Evolutionary conservation across 2,329 filamentous ascomycete genomes (phyloP), one percentile per base, ranked within the genome.

Genomic region (Ceratocystis lukuohia): DNA sequence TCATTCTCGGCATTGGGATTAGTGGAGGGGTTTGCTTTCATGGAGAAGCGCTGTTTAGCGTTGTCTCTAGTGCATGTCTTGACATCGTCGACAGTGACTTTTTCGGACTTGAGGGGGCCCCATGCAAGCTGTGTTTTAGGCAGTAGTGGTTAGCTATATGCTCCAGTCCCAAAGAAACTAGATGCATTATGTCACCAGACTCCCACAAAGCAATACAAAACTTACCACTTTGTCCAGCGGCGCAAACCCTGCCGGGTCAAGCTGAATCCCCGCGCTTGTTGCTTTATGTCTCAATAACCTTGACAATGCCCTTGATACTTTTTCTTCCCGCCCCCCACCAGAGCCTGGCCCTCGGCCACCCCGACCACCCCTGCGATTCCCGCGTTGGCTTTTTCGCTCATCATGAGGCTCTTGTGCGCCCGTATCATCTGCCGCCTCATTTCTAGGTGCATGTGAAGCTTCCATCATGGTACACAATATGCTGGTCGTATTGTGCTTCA

Each of bases 21-120:
- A 50, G 71, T 71, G 17, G 67, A 66, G 7, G 73, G 53, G 48
- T 66, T 68, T 15, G 57, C 37, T 65, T 91, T 86, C 72, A 97
- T 80, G 1, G 86, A 84, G 78, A 95, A 99, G 48, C 94, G 88
- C 75, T 96, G 88, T 78, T 99, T 99, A 72, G 93, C 89, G 73
- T 91, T 95, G 62, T 82, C 82, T 15, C 79, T 75, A 12, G 96
- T 91, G 17, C 87, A 81, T 8, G 80, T 74, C 65, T 83, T 79
- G 69, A 99, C 80, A 70, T 96, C 93, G 1, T 80, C 77, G 67
- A 96, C 82, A 0, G 87, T 88, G n/a, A 88, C 83, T 69, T 88
- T 80, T 8, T 96, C 80, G 3, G 83, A 84, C 69, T 83, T 84
- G 65, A 96, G 71, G 7, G 82, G 80, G 0, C 76, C 78, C 78